phyloP scores from a whole-genome alignment of 129 eudicot genomes.

The Daucus carota region DNA sequence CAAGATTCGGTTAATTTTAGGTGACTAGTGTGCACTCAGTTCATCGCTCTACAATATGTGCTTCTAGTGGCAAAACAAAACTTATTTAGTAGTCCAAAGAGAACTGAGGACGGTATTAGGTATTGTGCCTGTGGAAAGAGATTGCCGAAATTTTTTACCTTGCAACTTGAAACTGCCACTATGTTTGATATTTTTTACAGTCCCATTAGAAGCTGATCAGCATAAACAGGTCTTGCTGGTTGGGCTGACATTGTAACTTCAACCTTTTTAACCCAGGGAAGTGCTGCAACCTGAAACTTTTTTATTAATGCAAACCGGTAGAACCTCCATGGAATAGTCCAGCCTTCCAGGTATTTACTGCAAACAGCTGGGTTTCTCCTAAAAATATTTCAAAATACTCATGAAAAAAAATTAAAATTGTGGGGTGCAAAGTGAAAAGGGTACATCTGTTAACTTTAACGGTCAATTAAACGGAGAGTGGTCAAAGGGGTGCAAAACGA shows the following conservation, averaged over 20 bases:
- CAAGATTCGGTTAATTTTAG: neutral
- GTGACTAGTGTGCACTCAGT: neutral
- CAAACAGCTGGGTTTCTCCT: too few species aligned
- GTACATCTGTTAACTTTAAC: too few species aligned
- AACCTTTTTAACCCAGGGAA: constrained; percentile 88
- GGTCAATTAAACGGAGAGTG: too few species aligned
- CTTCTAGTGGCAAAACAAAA: neutral
- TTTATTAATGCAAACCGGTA: too few species aligned
- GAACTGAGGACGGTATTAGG: neutral
- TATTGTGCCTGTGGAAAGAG: neutral
- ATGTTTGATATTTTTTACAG: constrained; percentile 83
- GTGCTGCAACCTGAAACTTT: constrained; percentile 68
- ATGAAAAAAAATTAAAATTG: too few species aligned
- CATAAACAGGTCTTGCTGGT: constrained; percentile 78
- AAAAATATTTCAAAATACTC: too few species aligned
- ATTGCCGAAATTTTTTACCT: constrained; percentile 38
- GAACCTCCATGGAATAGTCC: too few species aligned
- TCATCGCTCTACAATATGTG: neutral
- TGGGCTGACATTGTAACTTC: constrained; percentile 97
- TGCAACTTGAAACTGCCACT: constrained; percentile 98
- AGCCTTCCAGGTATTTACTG: too few species aligned
- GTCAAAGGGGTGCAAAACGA: too few species aligned
- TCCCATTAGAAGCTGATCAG: constrained; percentile 69
- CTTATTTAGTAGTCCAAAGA: neutral
- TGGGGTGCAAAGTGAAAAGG: too few species aligned